Base-by-base conservation (phyloP, 257 asterid genomes). In the Dorcoceras hygrometricum region DNA sequence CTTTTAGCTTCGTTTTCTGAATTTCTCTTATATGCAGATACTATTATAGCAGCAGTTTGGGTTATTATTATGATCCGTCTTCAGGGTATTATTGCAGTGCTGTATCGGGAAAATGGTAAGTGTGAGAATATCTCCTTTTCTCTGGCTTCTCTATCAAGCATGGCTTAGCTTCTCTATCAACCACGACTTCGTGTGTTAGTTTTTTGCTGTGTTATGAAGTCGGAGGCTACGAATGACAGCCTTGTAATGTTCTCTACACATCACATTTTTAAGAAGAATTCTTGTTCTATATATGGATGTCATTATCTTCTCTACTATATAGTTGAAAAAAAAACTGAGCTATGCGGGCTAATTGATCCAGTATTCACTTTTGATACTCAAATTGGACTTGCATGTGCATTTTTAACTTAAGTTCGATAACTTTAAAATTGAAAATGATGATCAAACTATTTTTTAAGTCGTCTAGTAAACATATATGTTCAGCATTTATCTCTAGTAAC, bases 51-150 rank as follows among this genome's bases (percentile, higher is more conserved):
- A 80, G 89, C 91, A 91, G 83, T 71, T 82, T 72, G 74, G 99
- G 99, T 57, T 89, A 94, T 75, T 94, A 90, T 63, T 94, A 94
- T 24, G 99, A 94, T 73, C 91, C 99, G 31, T 80, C 95, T 55
- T 78, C 98, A 0, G 96, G 98, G 69, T 79, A 87, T 14, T 94
- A 89, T 63, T 89, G 95, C 81, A 60, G 69, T 77, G 99, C 99
- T 29, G 77, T 91, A 58, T 76, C 97, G 24, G 96, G 98, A 59
- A 84, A 83, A 82, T 94, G 99, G 98, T 94, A 79, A 77, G 53
- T 69, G 61, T 60, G 59, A 43, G 63, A 7, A 6, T 22, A 51
- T 29, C 27, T 54, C 3, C 14, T 34, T 32, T 32, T 39, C 4
- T 39, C 34, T 26, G 32, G 3, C 51, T 8, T 48, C n/a, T 25